These are phyloP conservation scores for Backusella parvicylindrica DNA, from an alignment of 192 early-diverging fungal genomes.

Conservation along the genomic window DNA sequence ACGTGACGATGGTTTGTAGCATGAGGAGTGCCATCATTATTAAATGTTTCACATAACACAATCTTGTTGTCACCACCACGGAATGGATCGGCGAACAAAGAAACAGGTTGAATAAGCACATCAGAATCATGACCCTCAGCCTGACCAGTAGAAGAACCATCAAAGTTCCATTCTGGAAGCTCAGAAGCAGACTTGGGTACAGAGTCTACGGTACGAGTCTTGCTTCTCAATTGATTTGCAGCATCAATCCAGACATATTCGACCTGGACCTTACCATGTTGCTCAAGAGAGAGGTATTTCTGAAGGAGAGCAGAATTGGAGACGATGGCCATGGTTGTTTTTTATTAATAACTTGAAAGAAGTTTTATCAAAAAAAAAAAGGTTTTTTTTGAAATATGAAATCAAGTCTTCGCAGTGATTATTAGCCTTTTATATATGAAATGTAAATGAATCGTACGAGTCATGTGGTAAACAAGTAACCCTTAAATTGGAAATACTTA, in stretches of 20 bases:
- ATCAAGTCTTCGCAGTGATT: background rate
- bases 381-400: background rate
- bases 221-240: constrained; percentile 39
- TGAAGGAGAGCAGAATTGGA: constrained; percentile 37
- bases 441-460: background rate
- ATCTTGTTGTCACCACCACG: constrained; percentile 52
- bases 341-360: background rate
- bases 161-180: constrained; percentile 54
- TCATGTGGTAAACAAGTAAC: background rate
- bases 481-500: background rate
- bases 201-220: constrained; percentile 46
- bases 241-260: constrained; percentile 58
- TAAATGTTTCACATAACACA: constrained; percentile 48
- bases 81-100: constrained; percentile 53
- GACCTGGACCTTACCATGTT: constrained; percentile 47
- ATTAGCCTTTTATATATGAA: background rate
- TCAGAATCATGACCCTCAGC: constrained; percentile 52
- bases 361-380: background rate
- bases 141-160: constrained; percentile 55
- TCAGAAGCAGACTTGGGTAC: constrained; percentile 23
- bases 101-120: constrained; percentile 44
- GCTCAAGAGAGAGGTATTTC: constrained; percentile 48
- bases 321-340: constrained; percentile 11
- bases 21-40: constrained; percentile 56
- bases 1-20: constrained; percentile 44